These are phyloP conservation scores for Vaccinium corymbosum DNA, from an alignment of 148 eudicot genomes.

Conservation along the genomic window DNA sequence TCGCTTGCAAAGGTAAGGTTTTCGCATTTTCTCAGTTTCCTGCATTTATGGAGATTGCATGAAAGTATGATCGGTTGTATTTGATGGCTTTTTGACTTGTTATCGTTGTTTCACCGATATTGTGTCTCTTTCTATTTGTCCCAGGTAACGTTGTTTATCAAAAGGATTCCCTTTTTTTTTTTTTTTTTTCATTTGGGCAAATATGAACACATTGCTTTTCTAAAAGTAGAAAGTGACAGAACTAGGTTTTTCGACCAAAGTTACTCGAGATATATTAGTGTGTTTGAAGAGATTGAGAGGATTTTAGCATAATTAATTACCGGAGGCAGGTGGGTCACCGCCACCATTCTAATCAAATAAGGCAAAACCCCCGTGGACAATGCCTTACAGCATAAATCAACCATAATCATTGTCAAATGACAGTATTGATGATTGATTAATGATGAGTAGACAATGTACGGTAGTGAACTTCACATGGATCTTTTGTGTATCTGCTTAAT, in stretches of 20 bases:
- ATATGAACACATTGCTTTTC: background rate
- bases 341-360: background rate
- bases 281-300: background rate
- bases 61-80: background rate
- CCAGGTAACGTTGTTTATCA: background rate
- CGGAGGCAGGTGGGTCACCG: background rate
- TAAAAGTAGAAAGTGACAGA: background rate
- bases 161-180: background rate
- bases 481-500: background rate
- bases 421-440: background rate
- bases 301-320: background rate
- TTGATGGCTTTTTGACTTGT: background rate
- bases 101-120: too few relatives aligned
- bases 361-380: background rate
- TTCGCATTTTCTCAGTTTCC: background rate
- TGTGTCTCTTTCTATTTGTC: background rate
- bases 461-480: background rate
- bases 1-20: background rate
- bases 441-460: background rate
- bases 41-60: background rate
- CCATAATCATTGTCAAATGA: background rate
- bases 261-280: background rate
- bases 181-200: background rate
- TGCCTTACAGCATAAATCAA: background rate
- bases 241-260: background rate